Evolutionary conservation across 2,329 filamentous ascomycete species (phyloP), one percentile per base, ranked within the genome.

Genomic region (Arthroderma sp.): DNA sequence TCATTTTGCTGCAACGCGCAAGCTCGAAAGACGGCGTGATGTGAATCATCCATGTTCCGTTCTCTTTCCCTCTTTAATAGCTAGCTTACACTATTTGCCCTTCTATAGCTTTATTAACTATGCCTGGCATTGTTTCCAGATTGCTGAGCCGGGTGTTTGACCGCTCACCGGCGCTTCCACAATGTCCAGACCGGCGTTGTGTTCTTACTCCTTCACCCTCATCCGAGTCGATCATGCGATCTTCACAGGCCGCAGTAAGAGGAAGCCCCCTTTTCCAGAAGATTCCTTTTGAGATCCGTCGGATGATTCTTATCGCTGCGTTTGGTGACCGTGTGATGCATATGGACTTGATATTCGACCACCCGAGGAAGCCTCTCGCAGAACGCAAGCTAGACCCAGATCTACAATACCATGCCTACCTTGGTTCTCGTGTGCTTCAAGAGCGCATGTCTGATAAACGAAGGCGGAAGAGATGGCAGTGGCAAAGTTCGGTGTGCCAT

Each of bases 271-370:
- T 62, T 19, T 65, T 64, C 51, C 28, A 58, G 6, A 11, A 37
- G 2, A 54, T 68, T 6, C 66, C 67, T 6, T 39, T 61, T 13
- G 66, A 70, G 54, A 56, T 70, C 33, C 64, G 67, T 5, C 60
- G 60, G 17, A 62, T 63, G 31, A 66, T 67, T 44, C 33, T 61
- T 13, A 21, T 54, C 9, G 21, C 58, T 11, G 55, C 55, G 2
- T 60, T 61, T 54, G 56, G 58, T 11, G 49, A 55, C 11, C 31
- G n/a, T 0, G 47, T 52, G 13, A 11, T 62, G 5, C 59, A 62
- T 23, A 41, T 60, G 21, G 58, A 58, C 9, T 17, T 60, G 13
- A 38, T 38, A 38, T 38, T 13, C 11, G 37, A n/a, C 37, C 25
- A 49, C 21, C 55, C 55, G 31, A 17, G 15, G 6, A 35, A 35